Evolutionary conservation across 2,329 filamentous ascomycete genomes (phyloP).

Genomic region (Blastomyces silverae): DNA sequence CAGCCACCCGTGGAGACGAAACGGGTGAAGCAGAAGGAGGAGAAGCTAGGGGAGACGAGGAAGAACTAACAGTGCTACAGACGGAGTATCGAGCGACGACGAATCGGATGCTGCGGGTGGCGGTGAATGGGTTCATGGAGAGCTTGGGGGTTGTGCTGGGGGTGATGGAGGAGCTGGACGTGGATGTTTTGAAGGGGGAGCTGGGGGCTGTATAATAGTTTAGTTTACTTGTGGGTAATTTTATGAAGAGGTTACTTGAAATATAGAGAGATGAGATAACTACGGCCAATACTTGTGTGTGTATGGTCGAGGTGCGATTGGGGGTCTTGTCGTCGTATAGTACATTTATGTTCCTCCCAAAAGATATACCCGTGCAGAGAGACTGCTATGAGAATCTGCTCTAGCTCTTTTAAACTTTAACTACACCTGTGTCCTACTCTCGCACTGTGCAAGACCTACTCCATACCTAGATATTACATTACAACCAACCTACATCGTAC

Average conservation of each 20-base stretch:
- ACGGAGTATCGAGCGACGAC: constrained; percentile 81
- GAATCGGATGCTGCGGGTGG: constrained; percentile 92
- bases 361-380: too few relatives aligned
- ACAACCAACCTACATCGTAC: too few relatives aligned
- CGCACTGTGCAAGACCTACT: too few relatives aligned
- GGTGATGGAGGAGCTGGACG: constrained; percentile 84
- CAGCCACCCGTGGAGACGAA: neutral
- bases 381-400: too few relatives aligned
- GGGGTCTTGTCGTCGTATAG: too few relatives aligned
- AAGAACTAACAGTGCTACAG: constrained; percentile 52
- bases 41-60: neutral
- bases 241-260: too few relatives aligned
- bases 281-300: too few relatives aligned
- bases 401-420: too few relatives aligned
- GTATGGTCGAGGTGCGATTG: too few relatives aligned
- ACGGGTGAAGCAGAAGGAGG: neutral
- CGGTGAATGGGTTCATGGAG: constrained; percentile 95
- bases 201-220: neutral
- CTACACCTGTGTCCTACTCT: too few relatives aligned
- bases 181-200: constrained; percentile 58
- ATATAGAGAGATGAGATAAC: too few relatives aligned
- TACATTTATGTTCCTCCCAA: neutral
- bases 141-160: constrained; percentile 75
- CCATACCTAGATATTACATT: too few relatives aligned
- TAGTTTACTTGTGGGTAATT: neutral